Percentiles rank a stretch among this genome's conserved stretches.
phyloP scores from a whole-genome alignment of 1,284 basidiomycete species.

The Trametes sp. region DNA sequence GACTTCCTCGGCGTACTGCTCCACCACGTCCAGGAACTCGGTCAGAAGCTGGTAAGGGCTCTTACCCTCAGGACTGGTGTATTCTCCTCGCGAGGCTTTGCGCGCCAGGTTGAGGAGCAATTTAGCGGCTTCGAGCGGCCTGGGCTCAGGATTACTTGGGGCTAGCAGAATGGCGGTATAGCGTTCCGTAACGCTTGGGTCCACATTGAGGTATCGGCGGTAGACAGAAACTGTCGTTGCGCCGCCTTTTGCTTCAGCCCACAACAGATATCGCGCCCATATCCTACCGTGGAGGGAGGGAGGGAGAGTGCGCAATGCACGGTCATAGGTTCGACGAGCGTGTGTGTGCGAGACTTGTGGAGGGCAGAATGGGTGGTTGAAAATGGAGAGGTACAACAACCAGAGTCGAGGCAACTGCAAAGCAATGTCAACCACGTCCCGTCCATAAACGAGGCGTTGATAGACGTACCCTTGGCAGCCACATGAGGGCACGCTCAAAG shows the following conservation, averaged over 20 bases:
- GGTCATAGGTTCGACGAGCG: constrained; percentile 93
- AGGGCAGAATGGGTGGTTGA: constrained; percentile 92
- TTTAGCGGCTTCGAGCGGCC: constrained; percentile 94
- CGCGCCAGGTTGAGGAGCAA: constrained; percentile 85
- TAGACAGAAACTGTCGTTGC: constrained; percentile 88
- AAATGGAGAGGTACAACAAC: constrained; percentile 91
- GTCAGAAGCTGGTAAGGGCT: constrained; percentile 94
- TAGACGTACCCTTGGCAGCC: constrained; percentile 84
- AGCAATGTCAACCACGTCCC: constrained; percentile 19
- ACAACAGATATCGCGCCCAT: constrained; percentile 95
- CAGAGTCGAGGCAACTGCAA: constrained; percentile 89
- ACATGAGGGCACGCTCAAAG: constrained; percentile 94
- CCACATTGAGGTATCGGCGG: constrained; percentile 88
- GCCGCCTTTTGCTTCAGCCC: constrained; percentile 91
- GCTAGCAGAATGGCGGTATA: constrained; percentile 84
- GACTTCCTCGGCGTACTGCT: constrained; percentile 91
- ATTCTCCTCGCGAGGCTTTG: constrained; percentile 84
- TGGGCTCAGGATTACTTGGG: constrained; percentile 68
- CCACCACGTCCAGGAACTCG: constrained; percentile 93
- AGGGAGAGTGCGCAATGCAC: constrained; percentile 92
- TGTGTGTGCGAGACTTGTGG: constrained; percentile 87
- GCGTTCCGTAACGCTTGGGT: constrained; percentile 86
- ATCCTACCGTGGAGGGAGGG: constrained; percentile 94
- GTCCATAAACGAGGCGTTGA: constrained; percentile 10
- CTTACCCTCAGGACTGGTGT: constrained; percentile 91